These are phyloP conservation scores for Aureobasidium pullulans DNA, from an alignment of 2,329 filamentous ascomycete genomes.

Conservation along the genomic window DNA sequence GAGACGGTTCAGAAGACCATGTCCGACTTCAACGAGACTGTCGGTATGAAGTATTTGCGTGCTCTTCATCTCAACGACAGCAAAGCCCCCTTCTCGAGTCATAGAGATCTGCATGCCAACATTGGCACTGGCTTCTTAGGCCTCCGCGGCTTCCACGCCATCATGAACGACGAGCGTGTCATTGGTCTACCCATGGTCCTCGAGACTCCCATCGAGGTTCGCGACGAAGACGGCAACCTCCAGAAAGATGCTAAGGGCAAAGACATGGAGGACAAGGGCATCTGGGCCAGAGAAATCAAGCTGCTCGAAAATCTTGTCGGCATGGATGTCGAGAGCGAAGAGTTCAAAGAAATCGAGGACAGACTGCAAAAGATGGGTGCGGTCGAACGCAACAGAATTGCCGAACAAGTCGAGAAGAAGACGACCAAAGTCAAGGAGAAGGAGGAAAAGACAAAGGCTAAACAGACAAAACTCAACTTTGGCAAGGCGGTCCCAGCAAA, in stretches of 20 bases:
- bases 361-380: constrained; percentile 61
- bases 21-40: constrained; percentile 64
- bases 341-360: constrained; percentile 60
- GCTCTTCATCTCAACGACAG: constrained; percentile 93
- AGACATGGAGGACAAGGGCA: constrained; percentile 64
- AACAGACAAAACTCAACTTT: constrained; percentile 63
- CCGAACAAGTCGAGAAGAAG: constrained; percentile 74
- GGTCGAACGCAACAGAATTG: constrained; percentile 64
- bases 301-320: constrained; percentile 81
- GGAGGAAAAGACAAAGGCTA: constrained; percentile 46
- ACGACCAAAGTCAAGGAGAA: constrained; percentile 32
- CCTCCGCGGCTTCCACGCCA: constrained; percentile 78
- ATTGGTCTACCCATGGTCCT: constrained; percentile 81
- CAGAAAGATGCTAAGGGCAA: constrained; percentile 35
- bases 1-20: constrained; percentile 67
- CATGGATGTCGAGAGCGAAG: constrained; percentile 67
- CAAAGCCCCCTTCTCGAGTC: constrained; percentile 76
- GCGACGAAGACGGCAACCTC: constrained; percentile 54
- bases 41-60: constrained; percentile 72
- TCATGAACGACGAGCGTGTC: constrained; percentile 76
- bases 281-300: constrained; percentile 95
- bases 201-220: constrained; percentile 85
- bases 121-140: constrained; percentile 94
- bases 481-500: constrained; percentile 75
- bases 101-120: constrained; percentile 88